A percentile compares a stretch with the other conserved stretches of the same genome.
phyloP scores from a whole-genome alignment of 2,329 filamentous ascomycete species.

The Cyphellophora attinorum region DNA sequence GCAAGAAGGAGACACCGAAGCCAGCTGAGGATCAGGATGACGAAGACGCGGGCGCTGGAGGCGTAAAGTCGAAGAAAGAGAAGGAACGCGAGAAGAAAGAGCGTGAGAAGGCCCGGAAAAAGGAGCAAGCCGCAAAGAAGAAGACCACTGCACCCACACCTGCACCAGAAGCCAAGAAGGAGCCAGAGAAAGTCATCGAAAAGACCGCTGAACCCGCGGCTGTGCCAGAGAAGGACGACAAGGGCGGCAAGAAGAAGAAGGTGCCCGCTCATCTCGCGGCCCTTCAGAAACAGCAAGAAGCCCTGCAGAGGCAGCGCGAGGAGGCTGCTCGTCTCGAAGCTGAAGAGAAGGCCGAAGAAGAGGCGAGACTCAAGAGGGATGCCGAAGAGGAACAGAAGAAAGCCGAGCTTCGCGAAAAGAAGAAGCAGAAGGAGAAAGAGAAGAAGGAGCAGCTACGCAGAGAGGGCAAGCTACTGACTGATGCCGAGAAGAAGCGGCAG shows the following conservation, averaged over 20 bases:
- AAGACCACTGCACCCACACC: conserved; percentile 50
- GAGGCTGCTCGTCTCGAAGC: conserved; percentile 31
- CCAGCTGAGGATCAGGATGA: conserved; percentile 37
- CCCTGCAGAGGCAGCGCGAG: conserved; percentile 34
- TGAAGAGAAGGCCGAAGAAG: conserved; percentile 31
- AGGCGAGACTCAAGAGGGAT: conserved; percentile 25
- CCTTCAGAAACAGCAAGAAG: conserved; percentile 40
- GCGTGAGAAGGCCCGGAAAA: conserved; percentile 95
- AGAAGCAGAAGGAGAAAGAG: conserved; percentile 41
- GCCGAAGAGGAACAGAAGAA: conserved; percentile 38
- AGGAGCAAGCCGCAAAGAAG: conserved; percentile 91
- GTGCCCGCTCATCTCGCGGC: conserved; percentile 49
- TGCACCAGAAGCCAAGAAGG: conserved; percentile 41
- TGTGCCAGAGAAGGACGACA: conserved; percentile 56
- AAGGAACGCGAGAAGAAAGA: conserved; percentile 98
- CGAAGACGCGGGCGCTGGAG: conserved; percentile 48
- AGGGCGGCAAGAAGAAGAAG: conserved; percentile 83
- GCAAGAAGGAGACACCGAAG: conserved; percentile 37
- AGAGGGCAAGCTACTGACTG: conserved; percentile 40
- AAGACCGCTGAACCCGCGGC: conserved; percentile 38
- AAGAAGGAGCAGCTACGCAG: conserved; percentile 40
- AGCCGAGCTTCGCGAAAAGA: conserved; percentile 35
- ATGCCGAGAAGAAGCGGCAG: conserved; percentile 38
- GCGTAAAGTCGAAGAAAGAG: conserved; percentile 90
- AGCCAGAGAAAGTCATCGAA: conserved; percentile 45